Base-by-base conservation (phyloP, 345 rosid species). In the Arabis hirsuta region DNA sequence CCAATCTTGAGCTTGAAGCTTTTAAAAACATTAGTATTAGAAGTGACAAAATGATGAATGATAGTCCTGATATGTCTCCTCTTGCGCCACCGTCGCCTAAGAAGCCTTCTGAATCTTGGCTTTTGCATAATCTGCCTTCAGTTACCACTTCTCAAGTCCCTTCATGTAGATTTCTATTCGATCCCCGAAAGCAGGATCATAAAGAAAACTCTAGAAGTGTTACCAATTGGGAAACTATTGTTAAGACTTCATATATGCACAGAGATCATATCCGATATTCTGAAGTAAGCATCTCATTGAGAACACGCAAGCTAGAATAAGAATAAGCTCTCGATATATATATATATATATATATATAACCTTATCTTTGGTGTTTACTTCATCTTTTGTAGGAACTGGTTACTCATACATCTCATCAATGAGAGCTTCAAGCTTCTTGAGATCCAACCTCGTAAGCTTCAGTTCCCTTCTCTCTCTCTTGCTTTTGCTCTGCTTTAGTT, bases 141-240 rank as follows among this genome's bases (percentile, higher is more conserved):
- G 72, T 80, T 54, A 45, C 83, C 1, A 41, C 82, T 1, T 71
- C 90, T 8, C 81, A 68, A 31, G 84, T 67, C 51, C 65, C 81
- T 45, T 70, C 83, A 53, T 76, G 82, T 3, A 80, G 73, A 54
- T 76, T 76, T 39, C 36, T 72, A 13, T 73, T 57, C 22, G 59
- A 78, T 20, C 50, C 58, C 39, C 82, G 81, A 44, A 81, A 78
- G 83, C 78, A 74, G 58, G 82, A 77, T 63, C 53, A 74, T 27
- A 71, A 74, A 71, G 62, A 73, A 42, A 48, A 74, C 39, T 71
- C 81, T 29, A 72, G 27, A n/a, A 41, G 73, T 4, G 69, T 55
- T 62, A 60, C 92, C 79, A 95, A 85, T 81, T 95, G 99, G 99
- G 99, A 95, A 82, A 91, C 88, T 36, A 91, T 95, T 76, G 97